Base-by-base conservation (phyloP, 2,329 filamentous ascomycete species). In the Fusarium sp. region DNA sequence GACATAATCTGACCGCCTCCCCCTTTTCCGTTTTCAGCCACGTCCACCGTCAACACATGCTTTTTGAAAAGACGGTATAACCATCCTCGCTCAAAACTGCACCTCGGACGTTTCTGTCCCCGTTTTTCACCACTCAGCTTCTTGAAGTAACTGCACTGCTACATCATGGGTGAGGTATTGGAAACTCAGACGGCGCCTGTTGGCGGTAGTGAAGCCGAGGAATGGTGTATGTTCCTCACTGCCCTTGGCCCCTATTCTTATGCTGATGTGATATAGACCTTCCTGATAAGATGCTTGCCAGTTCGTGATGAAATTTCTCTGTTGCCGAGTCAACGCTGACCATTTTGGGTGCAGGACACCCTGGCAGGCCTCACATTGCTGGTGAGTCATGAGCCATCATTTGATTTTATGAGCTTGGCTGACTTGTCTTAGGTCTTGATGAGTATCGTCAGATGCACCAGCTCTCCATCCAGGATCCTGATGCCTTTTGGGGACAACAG, bases 401-500 rank as follows among this genome's bases (percentile, higher is more conserved):
- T 6, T 52, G 34, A 41, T 43, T 34, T 30, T n/a, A 20, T 8
- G 3, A 13, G 9, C 6, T 1, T 2, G 3, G 1, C 25, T 62
- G 14, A 60, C 37, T 27, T 1, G 9, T 14, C 2, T 0, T 25
- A 91, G 90, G 85, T 73, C 79, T 92, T 66, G 89, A 92, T 71
- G 88, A 92, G 74, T 92, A 92, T 82, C 86, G 91, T 77, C 83
- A 85, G 76, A 80, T 92, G 75, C 91, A 92, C 84, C 86, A 90
- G 79, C 87, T 98, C 85, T 98, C 96, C 27, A 97, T 98, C 81
- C 91, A 91, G 77, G 87, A 95, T 76, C 95, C 95, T 34, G 87
- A 95, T 68, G 90, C 92, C 81, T 98, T 98, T 87, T 98, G 95
- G 95, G 94, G 89, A 67, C 88, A 88, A 69, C 87, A 92, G 83